These are phyloP conservation scores for Phaffia tasmanica DNA, from an alignment of 768 basidiomycete species.

Conservation along the genomic window DNA sequence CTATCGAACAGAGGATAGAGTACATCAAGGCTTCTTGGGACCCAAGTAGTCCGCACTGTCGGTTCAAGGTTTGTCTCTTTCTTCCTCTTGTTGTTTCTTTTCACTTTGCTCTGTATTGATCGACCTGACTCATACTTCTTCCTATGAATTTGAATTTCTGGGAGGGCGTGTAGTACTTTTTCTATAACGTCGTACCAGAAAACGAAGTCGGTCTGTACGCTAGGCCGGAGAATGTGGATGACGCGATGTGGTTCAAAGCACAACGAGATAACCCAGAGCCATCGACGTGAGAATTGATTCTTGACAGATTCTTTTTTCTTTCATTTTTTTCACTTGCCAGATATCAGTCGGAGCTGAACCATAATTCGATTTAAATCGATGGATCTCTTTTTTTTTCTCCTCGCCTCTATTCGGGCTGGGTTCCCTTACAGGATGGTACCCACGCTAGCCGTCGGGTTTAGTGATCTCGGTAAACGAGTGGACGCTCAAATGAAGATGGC, in stretches of 20 bases:
- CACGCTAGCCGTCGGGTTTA: slow-evolving; percentile 34
- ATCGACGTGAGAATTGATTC: slow-evolving; percentile 27
- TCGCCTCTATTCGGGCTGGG: no score
- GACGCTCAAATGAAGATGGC: slow-evolving; percentile 35
- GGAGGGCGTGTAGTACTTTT: slow-evolving; percentile 31
- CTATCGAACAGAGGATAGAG: slow-evolving; percentile 34
- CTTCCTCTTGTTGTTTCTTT: slow-evolving; percentile 12
- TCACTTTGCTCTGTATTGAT: background rate
- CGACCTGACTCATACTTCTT: background rate
- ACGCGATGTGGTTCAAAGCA: slow-evolving; percentile 35
- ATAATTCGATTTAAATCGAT: background rate
- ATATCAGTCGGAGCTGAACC: background rate
- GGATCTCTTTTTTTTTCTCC: background rate
- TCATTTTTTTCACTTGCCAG: background rate
- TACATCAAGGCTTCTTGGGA: slow-evolving; percentile 35
- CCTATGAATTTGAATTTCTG: background rate
- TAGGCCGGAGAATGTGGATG: slow-evolving; percentile 34
- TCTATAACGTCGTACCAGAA: slow-evolving; percentile 36
- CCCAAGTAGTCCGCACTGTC: slow-evolving; percentile 30
- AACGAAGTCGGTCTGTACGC: slow-evolving; percentile 34
- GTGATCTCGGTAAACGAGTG: slow-evolving; percentile 34
- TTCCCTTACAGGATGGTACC: slow-evolving; percentile 33
- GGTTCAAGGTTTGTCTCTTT: slow-evolving; percentile 33
- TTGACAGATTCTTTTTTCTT: background rate
- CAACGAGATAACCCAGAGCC: slow-evolving; percentile 37